Percentiles rank a stretch among this genome's conserved stretches.
phyloP scores from a whole-genome alignment of 2,329 filamentous ascomycete species.

The Thielaviopsis ethacetica region DNA sequence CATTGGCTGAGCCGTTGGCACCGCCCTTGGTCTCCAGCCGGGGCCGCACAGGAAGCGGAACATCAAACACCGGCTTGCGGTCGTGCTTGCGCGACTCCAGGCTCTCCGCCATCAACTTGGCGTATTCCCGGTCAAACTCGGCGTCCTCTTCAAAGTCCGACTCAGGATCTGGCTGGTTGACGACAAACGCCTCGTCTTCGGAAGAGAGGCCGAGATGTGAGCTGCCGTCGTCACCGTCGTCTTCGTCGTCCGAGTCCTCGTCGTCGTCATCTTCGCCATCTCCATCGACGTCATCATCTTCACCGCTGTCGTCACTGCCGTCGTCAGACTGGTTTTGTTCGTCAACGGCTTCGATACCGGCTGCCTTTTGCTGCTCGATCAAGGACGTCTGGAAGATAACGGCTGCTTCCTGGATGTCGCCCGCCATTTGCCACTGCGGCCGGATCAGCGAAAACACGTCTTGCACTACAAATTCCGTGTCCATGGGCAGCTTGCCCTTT shows the following conservation, averaged over 20 bases:
- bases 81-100: slow-evolving; percentile 92
- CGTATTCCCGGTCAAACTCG: slow-evolving; percentile 94
- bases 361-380: slow-evolving; percentile 71
- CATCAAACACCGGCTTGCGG: slow-evolving; percentile 84
- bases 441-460: slow-evolving; percentile 74
- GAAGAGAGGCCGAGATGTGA: slow-evolving; percentile 22
- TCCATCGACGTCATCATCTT: slow-evolving; percentile 40
- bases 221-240: slow-evolving; percentile 42
- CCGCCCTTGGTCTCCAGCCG: slow-evolving; percentile 21
- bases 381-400: slow-evolving; percentile 77
- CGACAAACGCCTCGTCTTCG: slow-evolving; percentile 78
- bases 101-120: slow-evolving; percentile 97
- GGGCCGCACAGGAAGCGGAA: slow-evolving; percentile 80
- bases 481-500: slow-evolving; percentile 83
- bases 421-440: slow-evolving; percentile 82
- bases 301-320: slow-evolving; percentile 50
- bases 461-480: slow-evolving; percentile 91
- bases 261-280: slow-evolving; percentile 26
- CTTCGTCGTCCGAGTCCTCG: slow-evolving; percentile 34
- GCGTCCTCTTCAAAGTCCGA: slow-evolving; percentile 88
- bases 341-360: slow-evolving; percentile 57
- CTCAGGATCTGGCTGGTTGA: slow-evolving; percentile 78
- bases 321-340: slow-evolving; percentile 70
- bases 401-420: slow-evolving; percentile 66
- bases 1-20: slow-evolving; percentile 12